Percentiles rank a stretch among this genome's conserved stretches.
Conservation (phyloP, 495 filamentous ascomycete genomes). For the Hypoxylon intermedium region DNA sequence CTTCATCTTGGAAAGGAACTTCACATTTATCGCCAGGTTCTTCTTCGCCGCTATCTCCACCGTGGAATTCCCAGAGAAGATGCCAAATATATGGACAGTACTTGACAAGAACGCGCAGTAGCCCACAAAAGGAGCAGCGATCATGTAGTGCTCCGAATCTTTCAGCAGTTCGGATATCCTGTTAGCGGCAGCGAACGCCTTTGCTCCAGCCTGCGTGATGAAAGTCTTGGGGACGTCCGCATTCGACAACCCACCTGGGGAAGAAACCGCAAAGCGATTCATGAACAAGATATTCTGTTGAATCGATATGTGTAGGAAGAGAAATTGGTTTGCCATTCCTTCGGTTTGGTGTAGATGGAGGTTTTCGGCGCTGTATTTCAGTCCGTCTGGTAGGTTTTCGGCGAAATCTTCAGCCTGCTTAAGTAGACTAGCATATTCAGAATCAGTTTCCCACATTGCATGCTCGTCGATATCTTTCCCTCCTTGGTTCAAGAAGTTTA, state of each 20-base stretch:
- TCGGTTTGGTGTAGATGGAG: conserved; percentile 83
- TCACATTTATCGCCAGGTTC: conserved; percentile 87
- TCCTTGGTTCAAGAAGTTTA: conserved; percentile 89
- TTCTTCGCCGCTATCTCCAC: conserved; percentile 81
- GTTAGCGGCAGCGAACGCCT: conserved; percentile 87
- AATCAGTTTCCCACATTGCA: conserved; percentile 82
- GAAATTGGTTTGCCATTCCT: conserved; percentile 85
- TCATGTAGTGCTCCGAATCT: conserved; percentile 76
- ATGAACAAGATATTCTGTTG: conserved; percentile 92
- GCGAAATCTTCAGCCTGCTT: conserved; percentile 75
- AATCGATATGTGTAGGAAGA: conserved; percentile 90
- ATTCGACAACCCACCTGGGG: conserved; percentile 69
- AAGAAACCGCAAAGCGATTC: conserved; percentile 83
- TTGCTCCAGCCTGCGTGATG: conserved; percentile 73
- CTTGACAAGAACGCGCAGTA: conserved; percentile 94
- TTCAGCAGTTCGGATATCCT: conserved; percentile 84
- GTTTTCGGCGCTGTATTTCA: conserved; percentile 82
- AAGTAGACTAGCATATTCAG: conserved; percentile 73
- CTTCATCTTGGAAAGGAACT: conserved; percentile 92
- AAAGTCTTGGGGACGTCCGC: conserved; percentile 82
- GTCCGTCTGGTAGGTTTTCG: conserved; percentile 68
- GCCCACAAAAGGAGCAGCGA: conserved; percentile 89
- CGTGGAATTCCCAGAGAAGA: conserved; percentile 77
- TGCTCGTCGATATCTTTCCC: conserved; percentile 80
- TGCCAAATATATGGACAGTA: conserved; percentile 89